Evolutionary conservation across 345 rosid genomes (phyloP), one percentile per base, ranked within the genome.

Genomic region (Anacardium occidentale): DNA sequence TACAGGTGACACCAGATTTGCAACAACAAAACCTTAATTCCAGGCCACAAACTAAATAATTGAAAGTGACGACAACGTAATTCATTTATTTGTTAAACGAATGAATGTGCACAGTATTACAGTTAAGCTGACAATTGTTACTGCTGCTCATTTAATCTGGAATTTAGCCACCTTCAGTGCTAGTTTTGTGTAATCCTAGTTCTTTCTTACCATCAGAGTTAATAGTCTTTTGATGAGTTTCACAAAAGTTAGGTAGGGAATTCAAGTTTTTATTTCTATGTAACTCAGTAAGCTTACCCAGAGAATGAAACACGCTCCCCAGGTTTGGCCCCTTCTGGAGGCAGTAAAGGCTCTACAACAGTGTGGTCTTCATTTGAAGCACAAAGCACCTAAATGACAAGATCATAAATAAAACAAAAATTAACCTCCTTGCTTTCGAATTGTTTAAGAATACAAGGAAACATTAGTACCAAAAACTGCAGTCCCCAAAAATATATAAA

Each of bases 351-450:
- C 72, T 95, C 96, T 22, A 92, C 97, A 26, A 70, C 66, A 0
- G 90, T 79, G 81, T 92, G 98, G 73, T 95, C 98, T 79, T 88
- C 94, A 61, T 59, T 92, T 40, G 98, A 92, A 80, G 99, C 96
- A 81, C 97, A 95, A 10, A 91, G 92, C 54, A 95, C 97, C 98
- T 95, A 87, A 64, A 51, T 63, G 29, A 63, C 22, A 59, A 32
- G 25, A 76, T 57, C 70, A 61, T 72, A 44, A 72, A 68, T 13
- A 51, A 22, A 48, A 76, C 10, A 70, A 55, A 73, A 57, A 68
- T 10, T 29, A 58, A 69, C 29, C 44, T 40, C 59, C 12, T 26
- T 7, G 50, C 29, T 62, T 45, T 53, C 69, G 26, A 48, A 48
- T 71, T 71, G 13, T 48, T 47, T 13, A 50, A 18, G 7, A 44